These are phyloP conservation scores for Curvularia lunata DNA, from an alignment of 2,329 filamentous ascomycete species.

Conservation along the genomic window DNA sequence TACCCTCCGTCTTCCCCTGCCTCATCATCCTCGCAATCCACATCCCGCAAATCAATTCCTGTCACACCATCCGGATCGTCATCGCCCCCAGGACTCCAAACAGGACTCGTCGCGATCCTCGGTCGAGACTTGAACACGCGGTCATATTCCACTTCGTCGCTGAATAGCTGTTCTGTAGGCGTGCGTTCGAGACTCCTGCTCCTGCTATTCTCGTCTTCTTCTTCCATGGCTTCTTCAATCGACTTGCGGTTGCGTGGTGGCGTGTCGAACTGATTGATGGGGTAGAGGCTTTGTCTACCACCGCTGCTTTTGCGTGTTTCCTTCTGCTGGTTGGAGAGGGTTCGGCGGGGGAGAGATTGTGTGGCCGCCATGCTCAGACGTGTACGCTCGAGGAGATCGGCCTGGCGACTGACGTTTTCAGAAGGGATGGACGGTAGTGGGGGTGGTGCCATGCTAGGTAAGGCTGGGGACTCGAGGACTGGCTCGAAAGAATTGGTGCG, in stretches of 20 bases:
- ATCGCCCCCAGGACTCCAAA: conserved; percentile 45
- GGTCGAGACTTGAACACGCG: conserved; percentile 86
- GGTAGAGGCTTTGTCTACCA: conserved; percentile 47
- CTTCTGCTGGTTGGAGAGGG: conserved; percentile 18
- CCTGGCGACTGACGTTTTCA: conserved; percentile 32
- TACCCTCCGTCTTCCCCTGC: conserved; percentile 37
- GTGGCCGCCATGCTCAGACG: conserved; percentile 77
- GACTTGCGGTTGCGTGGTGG: conserved; percentile 53
- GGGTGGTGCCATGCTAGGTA: conserved; percentile 22
- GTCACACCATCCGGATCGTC: conserved; percentile 26
- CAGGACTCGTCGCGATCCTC: conserved; percentile 77
- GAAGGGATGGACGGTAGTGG: conserved; percentile 21
- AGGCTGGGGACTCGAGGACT: conserved; percentile 32
- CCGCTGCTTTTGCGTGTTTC: conserved; percentile 30
- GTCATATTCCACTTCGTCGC: conserved; percentile 74
- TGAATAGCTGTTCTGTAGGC: conserved; percentile 72
- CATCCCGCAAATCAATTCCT: conserved; percentile 19
- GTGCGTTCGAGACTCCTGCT: conserved; percentile 47
- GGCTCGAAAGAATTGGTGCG: conserved; percentile 36
- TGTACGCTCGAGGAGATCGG: conserved; percentile 73
- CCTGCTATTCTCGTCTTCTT: neutral
- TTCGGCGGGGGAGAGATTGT: conserved; percentile 45
- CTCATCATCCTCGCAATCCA: conserved; percentile 34
- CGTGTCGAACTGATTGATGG: conserved; percentile 64
- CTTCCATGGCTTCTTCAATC: conserved; percentile 27